Base-by-base conservation (phyloP, 345 rosid genomes). In the Rhodomyrtus tomentosa region DNA sequence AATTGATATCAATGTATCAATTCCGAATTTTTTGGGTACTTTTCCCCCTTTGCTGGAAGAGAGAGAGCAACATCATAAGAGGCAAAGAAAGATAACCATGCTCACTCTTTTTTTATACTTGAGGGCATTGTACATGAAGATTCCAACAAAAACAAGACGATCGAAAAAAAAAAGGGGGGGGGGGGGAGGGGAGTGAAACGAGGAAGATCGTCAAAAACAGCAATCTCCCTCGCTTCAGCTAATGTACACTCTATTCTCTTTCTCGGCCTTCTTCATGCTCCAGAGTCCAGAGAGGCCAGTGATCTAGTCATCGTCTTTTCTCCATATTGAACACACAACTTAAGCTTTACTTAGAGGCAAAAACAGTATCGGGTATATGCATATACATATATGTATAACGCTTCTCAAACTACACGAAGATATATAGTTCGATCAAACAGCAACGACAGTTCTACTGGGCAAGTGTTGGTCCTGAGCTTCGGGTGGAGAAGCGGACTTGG, bases 391-490 rank as follows among this genome's bases (percentile, higher is more conserved):
- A 36, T 68, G 42, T 68, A 32, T 68, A 32, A 36, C 45, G 25
- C 38, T 36, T 40, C 20, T 18, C 24, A 36, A 4, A 68, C 79
- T 36, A 36, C 18, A 68, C 9, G 25, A 21, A 21, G 38, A 18
- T 24, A 3, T 42, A 6, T 40, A 10, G 50, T 21, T 22, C 3
- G 74, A 25, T 83, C 80, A 93, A 15, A 90, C 94, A 24, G 92
- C 94, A 0, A 92, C 94, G 29, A 91, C 91, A 7, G 94, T 86
- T 68, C 94, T 87, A 8, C 91, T 38, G 36, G 84, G 86, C 49
- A 88, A 86, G 50, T 91, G 50, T 85, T 89, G 87, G 45, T 83
- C 90, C 62, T 86, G 88, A 22, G 88, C 83, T 80, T 86, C 85
- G 42, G 86, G 72, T 1, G 93, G 88, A 1, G 96, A 90, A 9